Base-by-base conservation (phyloP, 768 basidiomycete species). In the Pisolithus tinctorius region DNA sequence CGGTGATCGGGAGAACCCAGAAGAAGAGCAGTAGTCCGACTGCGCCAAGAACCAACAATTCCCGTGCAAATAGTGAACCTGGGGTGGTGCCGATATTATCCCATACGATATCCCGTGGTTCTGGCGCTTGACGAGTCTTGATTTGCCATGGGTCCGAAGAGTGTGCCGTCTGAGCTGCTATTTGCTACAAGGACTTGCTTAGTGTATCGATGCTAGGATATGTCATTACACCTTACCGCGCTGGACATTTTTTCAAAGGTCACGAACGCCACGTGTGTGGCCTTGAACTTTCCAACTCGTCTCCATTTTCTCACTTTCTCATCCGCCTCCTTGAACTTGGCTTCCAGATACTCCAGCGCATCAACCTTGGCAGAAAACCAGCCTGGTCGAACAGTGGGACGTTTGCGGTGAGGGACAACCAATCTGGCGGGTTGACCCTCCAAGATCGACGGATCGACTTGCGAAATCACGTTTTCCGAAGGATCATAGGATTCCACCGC, bases 91-190 rank as follows among this genome's bases (percentile, higher is more conserved):
- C 74, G 72, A 98, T 86, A 58, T 93, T 93, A 29, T 84, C 75
- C 96, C 96, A 99, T 17, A 97, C 82, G 50, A 98, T 89, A 65
- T 98, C 95, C 45, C 95, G 81, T 9, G 95, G 94, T 63, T 97
- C 94, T 0, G 95, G 95, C 0, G 95, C 93, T 17, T 81, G 79
- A 52, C 74, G 78, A 10, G 90, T 94, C 30, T 75, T 75, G 47
- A 79, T 77, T 64, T 83, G 78, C 48, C 75, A 76, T 14, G 85
- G 85, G 48, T 76, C 76, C 0, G 87, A 77, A 0, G 86, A 79
- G 60, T 93, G 88, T 0, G 87, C 87, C 1, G 83, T 77, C 67
- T 97, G 94, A 6, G 88, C 75, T 1, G 92, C 94, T 40, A 88
- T 84, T 86, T 99, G 94, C 78, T 88, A 57, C 0, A 53, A 36